Conservation (phyloP, 768 basidiomycete species). For the Brasilioporus rufonigricans region DNA sequence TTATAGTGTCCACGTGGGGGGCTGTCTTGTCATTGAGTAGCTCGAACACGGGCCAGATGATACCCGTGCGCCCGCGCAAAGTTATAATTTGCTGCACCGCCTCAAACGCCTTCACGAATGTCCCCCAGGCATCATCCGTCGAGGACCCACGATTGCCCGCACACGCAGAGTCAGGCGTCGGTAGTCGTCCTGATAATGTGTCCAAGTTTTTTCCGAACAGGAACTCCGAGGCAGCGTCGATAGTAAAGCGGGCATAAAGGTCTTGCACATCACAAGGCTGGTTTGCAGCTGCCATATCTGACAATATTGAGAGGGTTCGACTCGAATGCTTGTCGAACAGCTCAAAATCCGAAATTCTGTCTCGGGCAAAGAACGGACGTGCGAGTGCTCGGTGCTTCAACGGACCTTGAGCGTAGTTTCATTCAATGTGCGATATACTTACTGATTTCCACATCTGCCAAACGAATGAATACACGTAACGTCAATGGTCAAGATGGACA, state of each 20-base stretch:
- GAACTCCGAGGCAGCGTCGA: constrained; percentile 73
- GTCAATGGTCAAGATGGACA: not conserved
- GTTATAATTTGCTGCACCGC: constrained; percentile 36
- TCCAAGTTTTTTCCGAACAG: constrained; percentile 66
- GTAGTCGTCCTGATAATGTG: constrained; percentile 55
- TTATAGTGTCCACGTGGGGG: constrained; percentile 35
- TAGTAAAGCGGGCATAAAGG: constrained; percentile 62
- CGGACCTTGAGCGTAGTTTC: constrained; percentile 3
- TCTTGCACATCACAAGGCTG: constrained; percentile 65
- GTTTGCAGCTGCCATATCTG: constrained; percentile 34
- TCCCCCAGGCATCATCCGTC: constrained; percentile 58
- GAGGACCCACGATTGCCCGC: constrained; percentile 61
- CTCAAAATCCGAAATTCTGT: constrained; percentile 68
- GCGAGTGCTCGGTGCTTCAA: constrained; percentile 61
- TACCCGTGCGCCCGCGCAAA: constrained; percentile 34
- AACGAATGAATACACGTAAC: constrained; percentile 6
- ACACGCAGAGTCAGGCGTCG: constrained; percentile 42
- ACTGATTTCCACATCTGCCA: constrained; percentile 64
- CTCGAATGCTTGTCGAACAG: constrained; percentile 57
- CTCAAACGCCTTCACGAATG: constrained; percentile 47
- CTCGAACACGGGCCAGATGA: constrained; percentile 44
- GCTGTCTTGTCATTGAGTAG: constrained; percentile 37
- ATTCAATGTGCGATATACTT: not conserved
- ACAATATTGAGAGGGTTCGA: constrained; percentile 50
- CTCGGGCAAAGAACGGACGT: constrained; percentile 74